Conservation (phyloP, 768 basidiomycete genomes). For the Russula sp. region DNA sequence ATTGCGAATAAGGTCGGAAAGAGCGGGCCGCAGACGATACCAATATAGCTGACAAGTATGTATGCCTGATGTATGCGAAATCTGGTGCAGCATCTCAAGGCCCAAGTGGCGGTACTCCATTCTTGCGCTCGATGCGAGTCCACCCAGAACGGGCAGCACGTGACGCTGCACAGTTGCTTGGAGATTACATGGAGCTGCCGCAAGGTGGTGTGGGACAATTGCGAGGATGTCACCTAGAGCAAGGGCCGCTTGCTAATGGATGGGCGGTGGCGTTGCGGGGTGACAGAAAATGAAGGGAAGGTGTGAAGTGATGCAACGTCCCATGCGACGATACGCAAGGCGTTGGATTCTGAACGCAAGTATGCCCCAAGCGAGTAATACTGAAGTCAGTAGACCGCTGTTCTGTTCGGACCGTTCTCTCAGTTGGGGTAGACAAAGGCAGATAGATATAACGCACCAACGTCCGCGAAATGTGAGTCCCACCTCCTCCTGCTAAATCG, state of each 20-base stretch:
- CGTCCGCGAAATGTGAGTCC: conserved; percentile 78
- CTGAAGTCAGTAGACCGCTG: conserved; percentile 90
- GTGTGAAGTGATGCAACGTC: conserved; percentile 73
- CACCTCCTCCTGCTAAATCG: too few species aligned
- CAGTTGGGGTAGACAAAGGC: background rate
- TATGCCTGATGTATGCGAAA: conserved; percentile 91
- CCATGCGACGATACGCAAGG: conserved; percentile 86
- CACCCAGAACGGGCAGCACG: conserved; percentile 47
- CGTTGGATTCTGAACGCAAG: conserved; percentile 82
- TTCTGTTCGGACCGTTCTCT: conserved; percentile 40
- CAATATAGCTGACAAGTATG: too few species aligned
- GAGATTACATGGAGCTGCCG: too few species aligned
- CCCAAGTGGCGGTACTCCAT: conserved; percentile 88
- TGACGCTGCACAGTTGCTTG: conserved; percentile 76
- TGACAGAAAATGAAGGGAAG: conserved; percentile 67
- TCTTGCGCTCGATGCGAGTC: conserved; percentile 43
- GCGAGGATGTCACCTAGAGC: conserved; percentile 80
- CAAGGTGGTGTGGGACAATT: too few species aligned
- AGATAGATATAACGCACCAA: conserved; percentile 49
- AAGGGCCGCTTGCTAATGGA: conserved; percentile 89
- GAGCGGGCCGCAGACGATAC: too few species aligned
- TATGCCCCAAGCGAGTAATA: conserved; percentile 80
- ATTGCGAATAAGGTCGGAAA: conserved; percentile 41
- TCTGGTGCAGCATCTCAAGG: conserved; percentile 82
- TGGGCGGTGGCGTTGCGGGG: conserved; percentile 62